Conservation (phyloP, 306 rosid genomes). For the Castanea mollissima region DNA sequence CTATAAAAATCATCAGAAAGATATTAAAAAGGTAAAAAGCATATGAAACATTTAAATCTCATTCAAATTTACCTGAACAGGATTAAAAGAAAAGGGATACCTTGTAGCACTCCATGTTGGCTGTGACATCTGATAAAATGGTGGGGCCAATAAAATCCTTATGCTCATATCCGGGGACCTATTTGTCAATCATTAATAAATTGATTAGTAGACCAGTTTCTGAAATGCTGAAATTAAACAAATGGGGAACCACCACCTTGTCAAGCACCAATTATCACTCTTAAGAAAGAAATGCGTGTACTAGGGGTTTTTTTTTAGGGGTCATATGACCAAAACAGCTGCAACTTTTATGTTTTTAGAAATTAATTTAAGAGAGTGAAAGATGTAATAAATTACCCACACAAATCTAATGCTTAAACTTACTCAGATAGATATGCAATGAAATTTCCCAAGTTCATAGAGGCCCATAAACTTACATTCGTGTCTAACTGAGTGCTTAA, state of each 20-base stretch:
- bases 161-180: conserved; percentile 88
- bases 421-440: background rate
- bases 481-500: background rate
- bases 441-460: background rate
- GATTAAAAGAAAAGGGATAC: conserved; percentile 27
- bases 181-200: conserved; percentile 26
- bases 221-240: conserved; percentile 3
- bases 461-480: background rate
- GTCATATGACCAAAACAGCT: background rate
- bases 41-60: conserved; percentile 15
- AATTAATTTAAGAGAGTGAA: background rate
- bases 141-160: conserved; percentile 96
- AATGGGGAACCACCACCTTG: background rate
- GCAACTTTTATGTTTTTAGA: background rate
- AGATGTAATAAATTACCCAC: background rate
- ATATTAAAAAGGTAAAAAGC: background rate
- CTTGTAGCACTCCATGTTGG: conserved; percentile 87
- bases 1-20: conserved; percentile 39
- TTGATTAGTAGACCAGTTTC: background rate
- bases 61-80: conserved; percentile 40
- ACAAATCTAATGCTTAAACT: background rate
- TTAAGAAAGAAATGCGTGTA: background rate
- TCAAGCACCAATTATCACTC: background rate
- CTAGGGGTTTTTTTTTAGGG: background rate
- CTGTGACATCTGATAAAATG: conserved; percentile 57